These are phyloP conservation scores for Solanum hybrid DNA, from an alignment of 305 asterid genomes.

Conservation along the genomic window DNA sequence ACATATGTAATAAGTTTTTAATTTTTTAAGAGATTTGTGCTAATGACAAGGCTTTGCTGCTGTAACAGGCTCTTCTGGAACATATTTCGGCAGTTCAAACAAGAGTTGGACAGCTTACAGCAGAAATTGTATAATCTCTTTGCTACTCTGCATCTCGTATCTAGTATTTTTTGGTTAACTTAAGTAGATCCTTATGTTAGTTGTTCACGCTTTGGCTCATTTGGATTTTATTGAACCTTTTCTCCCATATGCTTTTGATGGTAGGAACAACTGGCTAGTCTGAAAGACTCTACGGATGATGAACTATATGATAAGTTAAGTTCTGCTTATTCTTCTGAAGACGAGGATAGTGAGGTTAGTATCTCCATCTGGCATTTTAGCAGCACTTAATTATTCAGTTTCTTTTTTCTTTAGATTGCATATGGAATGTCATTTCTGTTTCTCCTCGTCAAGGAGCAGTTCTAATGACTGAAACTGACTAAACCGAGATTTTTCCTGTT, in stretches of 20 bases:
- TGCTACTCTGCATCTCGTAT: background rate
- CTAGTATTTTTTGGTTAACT: background rate
- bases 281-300: constrained; percentile 47
- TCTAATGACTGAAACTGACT: background rate
- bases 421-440: background rate
- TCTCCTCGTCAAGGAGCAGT: background rate
- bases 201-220: background rate
- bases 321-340: constrained; percentile 58
- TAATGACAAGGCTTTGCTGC: background rate
- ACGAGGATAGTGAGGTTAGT: constrained; percentile 78
- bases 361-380: background rate
- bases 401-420: background rate
- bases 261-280: constrained; percentile 68
- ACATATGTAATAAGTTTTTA: background rate
- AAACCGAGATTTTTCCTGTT: background rate
- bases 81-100: constrained; percentile 58
- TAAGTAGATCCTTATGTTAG: background rate
- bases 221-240: background rate
- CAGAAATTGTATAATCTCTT: constrained; percentile 53
- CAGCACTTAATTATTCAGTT: background rate
- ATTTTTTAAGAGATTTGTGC: background rate
- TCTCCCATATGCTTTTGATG: constrained; percentile 1
- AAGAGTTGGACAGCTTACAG: constrained; percentile 47
- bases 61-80: constrained; percentile 57
- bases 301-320: constrained; percentile 61